phyloP scores from a whole-genome alignment of 257 asterid species.

The Marsdenia floribunda region DNA sequence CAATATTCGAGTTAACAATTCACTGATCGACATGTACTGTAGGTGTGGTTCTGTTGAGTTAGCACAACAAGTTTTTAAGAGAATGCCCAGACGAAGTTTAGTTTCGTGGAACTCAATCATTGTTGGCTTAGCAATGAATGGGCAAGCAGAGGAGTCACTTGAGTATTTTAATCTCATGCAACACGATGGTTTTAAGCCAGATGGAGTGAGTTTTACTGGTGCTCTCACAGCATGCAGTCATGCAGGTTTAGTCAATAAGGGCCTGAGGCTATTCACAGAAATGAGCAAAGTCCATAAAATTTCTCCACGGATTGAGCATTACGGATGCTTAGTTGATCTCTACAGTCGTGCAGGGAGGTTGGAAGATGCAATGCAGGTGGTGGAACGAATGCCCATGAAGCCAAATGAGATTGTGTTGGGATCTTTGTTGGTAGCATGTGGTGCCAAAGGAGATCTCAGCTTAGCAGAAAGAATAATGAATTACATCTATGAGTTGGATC shows the following conservation, averaged over 20 bases:
- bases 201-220: conserved; percentile 73
- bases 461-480: conserved; percentile 61
- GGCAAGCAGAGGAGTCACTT: conserved; percentile 50
- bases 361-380: conserved; percentile 49
- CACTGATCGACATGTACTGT: conserved; percentile 70
- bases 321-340: conserved; percentile 73
- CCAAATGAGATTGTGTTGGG: conserved; percentile 66
- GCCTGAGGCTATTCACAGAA: conserved; percentile 37
- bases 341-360: conserved; percentile 68
- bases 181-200: conserved; percentile 46
- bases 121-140: conserved; percentile 67
- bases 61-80: conserved; percentile 54
- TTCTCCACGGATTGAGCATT: conserved; percentile 62
- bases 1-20: conserved; percentile 46
- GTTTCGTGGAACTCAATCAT: conserved; percentile 80
- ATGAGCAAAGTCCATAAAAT: conserved; percentile 48
- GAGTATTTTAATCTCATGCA: conserved; percentile 44
- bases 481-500: conserved; percentile 39
- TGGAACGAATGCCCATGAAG: conserved; percentile 56
- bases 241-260: conserved; percentile 54
- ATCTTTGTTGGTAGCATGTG: conserved; percentile 68
- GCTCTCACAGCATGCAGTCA: conserved; percentile 86
- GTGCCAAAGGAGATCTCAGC: conserved; percentile 32
- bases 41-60: conserved; percentile 66
- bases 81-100: conserved; percentile 47